These are phyloP conservation scores for Vaccinium darrowii DNA, from an alignment of 148 eudicot species.

Conservation along the genomic window DNA sequence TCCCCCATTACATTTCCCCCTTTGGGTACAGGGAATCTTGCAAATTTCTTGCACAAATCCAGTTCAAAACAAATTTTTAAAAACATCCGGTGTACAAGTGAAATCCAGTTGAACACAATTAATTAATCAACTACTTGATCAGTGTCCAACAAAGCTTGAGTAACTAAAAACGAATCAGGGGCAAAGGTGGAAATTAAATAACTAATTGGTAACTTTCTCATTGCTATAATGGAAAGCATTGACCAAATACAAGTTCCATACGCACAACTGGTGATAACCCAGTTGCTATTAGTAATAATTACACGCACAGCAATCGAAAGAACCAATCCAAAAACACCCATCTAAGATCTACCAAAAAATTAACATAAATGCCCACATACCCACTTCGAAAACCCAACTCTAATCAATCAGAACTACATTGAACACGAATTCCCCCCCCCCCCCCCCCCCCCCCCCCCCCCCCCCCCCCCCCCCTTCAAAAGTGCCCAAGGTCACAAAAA, in stretches of 20 bases:
- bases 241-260: background rate
- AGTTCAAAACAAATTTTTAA: too few species aligned
- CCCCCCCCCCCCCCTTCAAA: background rate
- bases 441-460: too few species aligned
- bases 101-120: background rate
- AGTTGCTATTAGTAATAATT: background rate
- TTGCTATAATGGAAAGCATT: background rate
- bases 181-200: background rate
- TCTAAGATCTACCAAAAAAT: constrained; percentile 11
- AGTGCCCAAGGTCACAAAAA: too few species aligned
- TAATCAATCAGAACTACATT: background rate
- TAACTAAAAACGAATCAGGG: background rate
- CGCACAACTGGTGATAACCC: background rate
- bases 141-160: background rate
- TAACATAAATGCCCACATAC: background rate
- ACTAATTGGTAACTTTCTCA: background rate
- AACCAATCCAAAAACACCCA: background rate
- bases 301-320: background rate
- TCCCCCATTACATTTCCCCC: background rate
- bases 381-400: background rate
- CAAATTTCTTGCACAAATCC: background rate
- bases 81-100: background rate
- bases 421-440: background rate
- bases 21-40: background rate
- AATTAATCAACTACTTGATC: background rate